Evolutionary conservation across 176 grass and related monocot genomes (phyloP).

Genomic region (Elaeis guineensis): DNA sequence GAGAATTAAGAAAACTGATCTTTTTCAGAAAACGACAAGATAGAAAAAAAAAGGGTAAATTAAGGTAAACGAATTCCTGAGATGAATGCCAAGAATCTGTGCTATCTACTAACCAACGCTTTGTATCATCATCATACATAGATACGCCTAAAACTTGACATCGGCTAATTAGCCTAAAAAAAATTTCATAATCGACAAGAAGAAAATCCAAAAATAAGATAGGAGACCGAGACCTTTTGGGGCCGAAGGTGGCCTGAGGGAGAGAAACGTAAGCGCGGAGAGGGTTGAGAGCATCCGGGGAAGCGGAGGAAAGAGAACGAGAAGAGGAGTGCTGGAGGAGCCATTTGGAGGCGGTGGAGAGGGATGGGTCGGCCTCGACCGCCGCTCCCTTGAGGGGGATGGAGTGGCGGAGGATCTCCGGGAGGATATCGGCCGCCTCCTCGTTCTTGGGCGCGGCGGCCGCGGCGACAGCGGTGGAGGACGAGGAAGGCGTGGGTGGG

Average conservation of each 20-base stretch:
- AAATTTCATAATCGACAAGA: neutral
- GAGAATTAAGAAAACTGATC: too few relatives aligned
- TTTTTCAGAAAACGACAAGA: too few relatives aligned
- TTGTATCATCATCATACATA: too few relatives aligned
- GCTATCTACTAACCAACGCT: too few relatives aligned
- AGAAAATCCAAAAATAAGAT: neutral
- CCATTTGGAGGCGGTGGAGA: constrained; percentile 15
- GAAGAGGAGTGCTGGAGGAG: neutral
- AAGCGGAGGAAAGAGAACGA: neutral
- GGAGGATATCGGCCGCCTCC: too few relatives aligned
- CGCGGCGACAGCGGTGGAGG: too few relatives aligned
- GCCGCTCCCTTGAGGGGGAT: constrained; percentile 15
- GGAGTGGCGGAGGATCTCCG: constrained; percentile 20
- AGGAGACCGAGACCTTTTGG: constrained; percentile 37
- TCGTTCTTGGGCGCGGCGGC: too few relatives aligned
- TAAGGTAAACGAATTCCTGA: too few relatives aligned
- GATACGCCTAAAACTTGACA: too few relatives aligned
- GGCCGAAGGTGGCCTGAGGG: constrained; percentile 84
- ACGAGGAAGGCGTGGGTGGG: too few relatives aligned
- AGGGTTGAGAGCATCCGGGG: constrained; percentile 46
- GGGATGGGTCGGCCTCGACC: constrained; percentile 5
- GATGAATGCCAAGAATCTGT: too few relatives aligned
- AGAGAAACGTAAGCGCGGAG: constrained; percentile 62
- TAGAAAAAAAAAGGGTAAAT: too few relatives aligned
- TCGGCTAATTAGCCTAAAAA: neutral